Base-by-base conservation (phyloP, 2,329 filamentous ascomycete genomes). In the Ramichloridium luteum region DNA sequence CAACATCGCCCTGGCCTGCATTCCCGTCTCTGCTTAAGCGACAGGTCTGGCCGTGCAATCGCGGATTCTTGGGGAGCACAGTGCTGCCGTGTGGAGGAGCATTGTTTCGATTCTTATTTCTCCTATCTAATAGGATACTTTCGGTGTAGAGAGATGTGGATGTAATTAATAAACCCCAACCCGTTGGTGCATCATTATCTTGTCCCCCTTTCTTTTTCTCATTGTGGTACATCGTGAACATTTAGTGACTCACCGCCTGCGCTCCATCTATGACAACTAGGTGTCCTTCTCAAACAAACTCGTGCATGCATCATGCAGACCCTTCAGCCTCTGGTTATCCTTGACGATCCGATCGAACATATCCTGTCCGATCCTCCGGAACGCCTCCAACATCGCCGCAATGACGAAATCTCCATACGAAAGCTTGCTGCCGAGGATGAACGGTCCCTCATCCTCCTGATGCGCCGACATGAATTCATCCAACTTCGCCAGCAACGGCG, bases 401-500 rank as follows among this genome's bases (percentile, higher is more conserved):
- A 49, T 17, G 4, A 48, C 28, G 27, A 48, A 44, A 33, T 50
- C 47, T 8, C 32, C 45, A 38, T 47, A 50, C 23, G 36, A 39
- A 4, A 43, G 35, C 30, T 39, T 13, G 25, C 43, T 45, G 4
- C 46, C 46, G 15, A 43, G 13, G 5, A 50, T 37, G 30, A 45
- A 49, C 0, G 41, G 41, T 5, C 47, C 47, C 8, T 41, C 41
- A 25, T 49, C 42, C 25, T 31, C 31, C 38, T 47, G 46, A 15
- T 38, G 27, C 30, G 38, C 28, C 25, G 34, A 35, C 17, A 50
- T 14, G 15, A 45, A 35, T 18, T 32, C 36, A 11, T 27, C 29
- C 30, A 48, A 14, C 13, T 31, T 35, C 20, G 17, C 30, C 15
- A 44, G 25, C 4, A 40, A 40, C 4, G 42, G 36, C 32, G 42